Percentiles rank a stretch among this genome's conserved stretches.
phyloP scores from a whole-genome alignment of 148 eudicot species.

The Amaranthus palmeri region DNA sequence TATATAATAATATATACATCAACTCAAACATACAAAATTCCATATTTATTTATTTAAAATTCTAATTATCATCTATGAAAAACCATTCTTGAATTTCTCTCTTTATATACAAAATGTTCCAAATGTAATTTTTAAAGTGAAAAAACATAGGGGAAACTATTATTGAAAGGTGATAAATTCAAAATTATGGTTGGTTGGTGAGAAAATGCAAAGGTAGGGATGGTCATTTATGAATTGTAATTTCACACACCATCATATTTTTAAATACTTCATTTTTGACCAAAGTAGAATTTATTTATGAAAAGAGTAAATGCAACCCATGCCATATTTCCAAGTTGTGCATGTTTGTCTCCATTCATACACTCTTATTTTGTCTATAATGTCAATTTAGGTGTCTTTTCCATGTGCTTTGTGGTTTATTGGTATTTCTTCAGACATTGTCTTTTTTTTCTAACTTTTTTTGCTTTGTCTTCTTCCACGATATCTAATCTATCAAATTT shows the following conservation, averaged over 20 bases:
- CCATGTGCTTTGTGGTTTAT: slow-evolving; percentile 23
- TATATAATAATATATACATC: too few species aligned
- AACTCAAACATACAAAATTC: too few species aligned
- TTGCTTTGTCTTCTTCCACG: slow-evolving; percentile 7
- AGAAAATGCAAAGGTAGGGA: not conserved
- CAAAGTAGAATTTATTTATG: not conserved
- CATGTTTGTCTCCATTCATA: slow-evolving; percentile 13
- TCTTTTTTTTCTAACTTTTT: not conserved
- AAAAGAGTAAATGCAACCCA: not conserved
- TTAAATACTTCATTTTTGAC: not conserved
- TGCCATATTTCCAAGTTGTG: slow-evolving; percentile 2
- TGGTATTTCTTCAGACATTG: not conserved
- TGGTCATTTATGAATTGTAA: slow-evolving; percentile 9
- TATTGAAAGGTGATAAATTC: too few species aligned
- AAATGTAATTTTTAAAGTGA: too few species aligned
- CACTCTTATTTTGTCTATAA: slow-evolving; percentile 1
- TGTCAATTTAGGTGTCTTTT: not conserved
- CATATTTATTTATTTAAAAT: too few species aligned
- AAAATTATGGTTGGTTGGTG: not conserved
- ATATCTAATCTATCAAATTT: not conserved
- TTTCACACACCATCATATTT: not conserved
- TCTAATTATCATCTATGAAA: too few species aligned
- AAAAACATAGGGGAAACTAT: too few species aligned
- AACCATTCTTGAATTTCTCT: too few species aligned
- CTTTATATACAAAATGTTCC: too few species aligned